Base-by-base conservation (phyloP, 768 basidiomycete species). In the Lactarius psammicola region DNA sequence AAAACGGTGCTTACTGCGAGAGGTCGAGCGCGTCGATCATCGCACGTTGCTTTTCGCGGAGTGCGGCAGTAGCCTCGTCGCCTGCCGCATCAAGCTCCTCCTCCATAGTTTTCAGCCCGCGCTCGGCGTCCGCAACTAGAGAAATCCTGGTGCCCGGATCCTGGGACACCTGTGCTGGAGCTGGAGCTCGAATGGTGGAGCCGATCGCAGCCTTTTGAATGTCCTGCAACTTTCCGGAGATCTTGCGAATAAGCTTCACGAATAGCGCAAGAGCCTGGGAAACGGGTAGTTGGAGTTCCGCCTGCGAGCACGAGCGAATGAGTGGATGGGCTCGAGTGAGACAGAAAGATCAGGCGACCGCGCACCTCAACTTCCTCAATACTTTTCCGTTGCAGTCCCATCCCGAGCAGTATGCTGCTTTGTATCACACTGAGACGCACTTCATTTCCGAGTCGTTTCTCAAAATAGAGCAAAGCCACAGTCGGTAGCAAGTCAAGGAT, bases 251-350 rank as follows among this genome's bases (percentile, higher is more conserved):
- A 44, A 94, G 80, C 78, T 98, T 98, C 69, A 87, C 89, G 76
- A 99, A 95, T 40, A 98, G 79, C 0, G 96, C 96, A 8, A 99
- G 81, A 2, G 85, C 82, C 75, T 98, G 96, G 0, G 88, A 88
- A 33, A 95, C 91, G 0, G 94, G 90, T 0, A 98, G 78, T 8
- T 86, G 84, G 23, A 98, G 82, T 72, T 98, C 95, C 26, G 79
- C 75, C 91, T 94, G 71, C 51, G 30, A 59, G 30, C 6, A 36
- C 33, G 18, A 20, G 34, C 15, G 59, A 10, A 36, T 53, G 40
- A 59, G 33, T 33, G 58, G 20, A 59, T 36, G 26, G 55, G 11
- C 20, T 23, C 30, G 13, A 28, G 59, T 23, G 33, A 65, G 46
- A 42, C 56, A 44, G 26, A 20, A n/a, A 66, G 9, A n/a, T 17